These are phyloP conservation scores for Blastomyces parvus DNA, from an alignment of 2,329 filamentous ascomycete genomes.

Conservation along the genomic window DNA sequence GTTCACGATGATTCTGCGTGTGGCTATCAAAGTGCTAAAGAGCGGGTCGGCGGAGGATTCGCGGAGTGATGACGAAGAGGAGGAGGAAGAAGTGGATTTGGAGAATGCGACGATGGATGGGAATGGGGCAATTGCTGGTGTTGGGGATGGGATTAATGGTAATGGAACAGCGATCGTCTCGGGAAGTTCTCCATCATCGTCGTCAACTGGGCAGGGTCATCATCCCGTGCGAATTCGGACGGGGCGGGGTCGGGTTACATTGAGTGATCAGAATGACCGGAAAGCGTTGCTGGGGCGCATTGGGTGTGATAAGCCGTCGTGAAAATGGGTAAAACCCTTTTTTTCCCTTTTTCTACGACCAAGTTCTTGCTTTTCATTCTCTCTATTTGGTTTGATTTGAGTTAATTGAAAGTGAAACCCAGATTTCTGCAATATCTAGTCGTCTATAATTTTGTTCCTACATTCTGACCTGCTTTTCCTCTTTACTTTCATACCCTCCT, in stretches of 20 bases:
- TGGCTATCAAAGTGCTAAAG: slow-evolving; percentile 68
- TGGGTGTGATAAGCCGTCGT: slow-evolving; percentile 25
- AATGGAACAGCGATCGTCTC: slow-evolving; percentile 20
- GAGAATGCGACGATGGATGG: neutral
- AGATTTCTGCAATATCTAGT: neutral
- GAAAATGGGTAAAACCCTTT: slow-evolving; percentile 1
- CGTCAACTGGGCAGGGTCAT: slow-evolving; percentile 11
- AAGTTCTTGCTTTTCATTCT: neutral
- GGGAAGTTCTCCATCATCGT: slow-evolving; percentile 18
- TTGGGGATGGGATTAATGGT: slow-evolving; percentile 15
- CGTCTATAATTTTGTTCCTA: neutral
- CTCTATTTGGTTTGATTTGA: neutral
- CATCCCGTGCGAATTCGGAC: slow-evolving; percentile 22
- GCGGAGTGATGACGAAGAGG: slow-evolving; percentile 77
- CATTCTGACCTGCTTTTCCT: neutral
- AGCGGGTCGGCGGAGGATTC: slow-evolving; percentile 71
- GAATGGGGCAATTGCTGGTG: neutral
- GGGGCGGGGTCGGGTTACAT: slow-evolving; percentile 30
- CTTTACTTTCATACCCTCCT: neutral
- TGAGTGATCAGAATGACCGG: slow-evolving; percentile 33
- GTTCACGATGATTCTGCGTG: slow-evolving; percentile 80
- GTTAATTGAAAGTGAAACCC: neutral
- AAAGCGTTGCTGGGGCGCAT: slow-evolving; percentile 27
- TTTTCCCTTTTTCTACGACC: slow-evolving; percentile 10
- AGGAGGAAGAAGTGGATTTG: slow-evolving; percentile 30